Percentiles rank a stretch among this genome's conserved stretches.
These are phyloP conservation scores for Cicer chorassanicum DNA, from an alignment of 306 rosid species.

Conservation along the genomic window DNA sequence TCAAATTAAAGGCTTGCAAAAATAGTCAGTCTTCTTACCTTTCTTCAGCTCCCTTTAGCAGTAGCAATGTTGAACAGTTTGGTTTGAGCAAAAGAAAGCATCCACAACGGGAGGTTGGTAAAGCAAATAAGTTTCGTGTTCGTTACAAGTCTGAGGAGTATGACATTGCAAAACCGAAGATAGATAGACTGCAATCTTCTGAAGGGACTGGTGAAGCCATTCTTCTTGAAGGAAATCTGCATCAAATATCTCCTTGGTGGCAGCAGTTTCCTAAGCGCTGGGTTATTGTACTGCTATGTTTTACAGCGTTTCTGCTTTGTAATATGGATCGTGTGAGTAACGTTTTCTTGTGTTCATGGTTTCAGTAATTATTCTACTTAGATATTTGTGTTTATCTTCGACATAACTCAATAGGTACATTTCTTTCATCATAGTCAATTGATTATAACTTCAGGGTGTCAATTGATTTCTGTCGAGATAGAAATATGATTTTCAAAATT, in stretches of 20 bases:
- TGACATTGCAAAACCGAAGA: conserved; percentile 56
- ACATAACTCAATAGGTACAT: neutral
- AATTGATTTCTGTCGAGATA: neutral
- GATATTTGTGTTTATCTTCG: conserved; percentile 7
- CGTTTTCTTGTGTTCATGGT: conserved; percentile 25
- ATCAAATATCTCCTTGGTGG: conserved; percentile 67
- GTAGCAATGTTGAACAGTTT: conserved; percentile 44
- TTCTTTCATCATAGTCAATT: conserved; percentile 16
- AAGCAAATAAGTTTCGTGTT: conserved; percentile 56
- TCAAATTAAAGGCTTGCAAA: conserved; percentile 49
- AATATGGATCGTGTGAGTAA: conserved; percentile 98
- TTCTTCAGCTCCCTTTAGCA: conserved; percentile 48
- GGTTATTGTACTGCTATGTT: conserved; percentile 91
- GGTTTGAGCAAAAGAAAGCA: conserved; percentile 51
- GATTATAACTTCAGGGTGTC: neutral
- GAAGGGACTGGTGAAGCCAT: conserved; percentile 77
- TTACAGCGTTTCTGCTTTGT: conserved; percentile 82
- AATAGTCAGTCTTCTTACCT: conserved; percentile 46
- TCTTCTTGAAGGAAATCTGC: conserved; percentile 58
- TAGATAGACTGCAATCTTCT: conserved; percentile 59
- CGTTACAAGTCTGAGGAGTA: conserved; percentile 76
- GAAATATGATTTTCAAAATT: neutral
- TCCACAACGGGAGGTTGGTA: conserved; percentile 45
- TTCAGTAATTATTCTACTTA: conserved; percentile 12
- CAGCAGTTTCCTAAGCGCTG: conserved; percentile 88